Evolutionary conservation across 2,329 filamentous ascomycete species (phyloP).

Genomic region (Epichloe gansuensis): DNA sequence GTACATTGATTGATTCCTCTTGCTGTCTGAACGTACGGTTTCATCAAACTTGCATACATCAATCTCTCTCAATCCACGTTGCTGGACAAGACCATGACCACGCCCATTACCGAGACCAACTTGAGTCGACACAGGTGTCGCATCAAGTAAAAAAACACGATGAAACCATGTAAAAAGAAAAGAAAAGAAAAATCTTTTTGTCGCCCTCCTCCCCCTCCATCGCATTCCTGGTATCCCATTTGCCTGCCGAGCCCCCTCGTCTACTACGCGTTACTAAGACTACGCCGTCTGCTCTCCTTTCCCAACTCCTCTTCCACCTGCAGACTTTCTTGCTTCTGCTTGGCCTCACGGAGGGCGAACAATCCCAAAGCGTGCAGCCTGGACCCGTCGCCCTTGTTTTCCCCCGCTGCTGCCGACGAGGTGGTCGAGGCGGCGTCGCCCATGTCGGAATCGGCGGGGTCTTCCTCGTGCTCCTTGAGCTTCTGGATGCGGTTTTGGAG

Average conservation of each 20-base stretch:
- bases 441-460: conserved; percentile 60
- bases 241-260: background rate
- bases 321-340: conserved; percentile 67
- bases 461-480: conserved; percentile 87
- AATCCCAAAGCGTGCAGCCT: conserved; percentile 8
- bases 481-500: conserved; percentile 89
- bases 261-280: conserved; percentile 11
- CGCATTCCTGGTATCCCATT: background rate
- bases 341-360: conserved; percentile 15
- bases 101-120: background rate
- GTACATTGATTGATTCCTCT: no score
- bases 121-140: background rate
- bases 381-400: conserved; percentile 4
- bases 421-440: conserved; percentile 34
- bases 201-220: background rate
- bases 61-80: background rate
- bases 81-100: no score
- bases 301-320: conserved; percentile 48
- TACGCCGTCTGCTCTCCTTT: conserved; percentile 32
- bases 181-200: background rate
- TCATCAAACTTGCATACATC: background rate
- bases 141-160: background rate
- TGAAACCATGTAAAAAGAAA: background rate
- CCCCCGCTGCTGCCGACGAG: conserved; percentile 48
- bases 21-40: background rate